Conservation (phyloP, 306 rosid genomes). For the Trifolium fragiferum region DNA sequence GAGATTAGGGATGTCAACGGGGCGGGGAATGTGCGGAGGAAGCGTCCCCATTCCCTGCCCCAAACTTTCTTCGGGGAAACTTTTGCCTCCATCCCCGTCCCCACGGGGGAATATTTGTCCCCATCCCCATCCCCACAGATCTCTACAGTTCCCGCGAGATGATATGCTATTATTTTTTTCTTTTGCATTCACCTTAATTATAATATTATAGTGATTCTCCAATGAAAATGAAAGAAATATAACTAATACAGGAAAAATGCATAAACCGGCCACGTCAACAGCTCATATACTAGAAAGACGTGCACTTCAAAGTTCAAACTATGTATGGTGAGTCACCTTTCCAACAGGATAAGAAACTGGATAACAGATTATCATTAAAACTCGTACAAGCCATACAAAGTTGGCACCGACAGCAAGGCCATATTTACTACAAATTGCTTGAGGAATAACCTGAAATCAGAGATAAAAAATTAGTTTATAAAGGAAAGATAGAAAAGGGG, state of each 20-base stretch:
- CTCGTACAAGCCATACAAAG: slow-evolving; percentile 76
- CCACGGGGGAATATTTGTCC: too few relatives aligned
- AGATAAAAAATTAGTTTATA: background rate
- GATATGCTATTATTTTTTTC: slow-evolving; percentile 24
- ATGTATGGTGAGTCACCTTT: slow-evolving; percentile 61
- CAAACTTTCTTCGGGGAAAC: too few relatives aligned
- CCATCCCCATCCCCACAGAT: too few relatives aligned
- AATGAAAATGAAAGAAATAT: slow-evolving; percentile 23
- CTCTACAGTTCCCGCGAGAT: too few relatives aligned
- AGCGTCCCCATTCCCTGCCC: too few relatives aligned
- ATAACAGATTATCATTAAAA: slow-evolving; percentile 84
- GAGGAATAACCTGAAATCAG: slow-evolving; percentile 85
- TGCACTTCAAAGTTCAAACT: slow-evolving; percentile 35
- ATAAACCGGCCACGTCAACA: slow-evolving; percentile 23
- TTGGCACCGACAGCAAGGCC: slow-evolving; percentile 96
- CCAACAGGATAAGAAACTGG: slow-evolving; percentile 95
- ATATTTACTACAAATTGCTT: slow-evolving; percentile 91
- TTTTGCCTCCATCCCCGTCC: too few relatives aligned
- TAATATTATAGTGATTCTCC: background rate
- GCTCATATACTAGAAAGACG: background rate
- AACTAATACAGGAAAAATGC: slow-evolving; percentile 5
- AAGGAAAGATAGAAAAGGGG: background rate
- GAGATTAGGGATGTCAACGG: too few relatives aligned
- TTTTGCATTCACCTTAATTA: background rate
- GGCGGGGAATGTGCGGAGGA: too few relatives aligned